Evolutionary conservation across 257 asterid genomes (phyloP).

Genomic region (Leptodermis oblonga): DNA sequence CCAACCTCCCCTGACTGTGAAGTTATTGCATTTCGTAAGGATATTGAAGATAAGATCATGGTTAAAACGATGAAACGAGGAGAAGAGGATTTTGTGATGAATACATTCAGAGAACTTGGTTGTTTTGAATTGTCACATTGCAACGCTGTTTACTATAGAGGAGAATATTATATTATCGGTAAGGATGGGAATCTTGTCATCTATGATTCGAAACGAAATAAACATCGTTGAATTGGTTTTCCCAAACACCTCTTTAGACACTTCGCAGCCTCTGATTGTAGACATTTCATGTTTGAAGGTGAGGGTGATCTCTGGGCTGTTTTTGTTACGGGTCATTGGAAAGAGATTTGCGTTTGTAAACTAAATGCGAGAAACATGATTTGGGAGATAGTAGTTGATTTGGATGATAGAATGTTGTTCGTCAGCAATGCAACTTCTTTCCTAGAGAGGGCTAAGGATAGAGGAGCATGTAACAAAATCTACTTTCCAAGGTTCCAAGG

Average conservation of each 20-base stretch:
- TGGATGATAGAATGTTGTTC: slow-evolving; percentile 16
- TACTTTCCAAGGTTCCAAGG: too few species aligned
- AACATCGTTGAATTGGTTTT: not conserved
- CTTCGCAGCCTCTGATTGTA: not conserved
- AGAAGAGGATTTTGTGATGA: not conserved
- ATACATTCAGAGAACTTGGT: too few species aligned
- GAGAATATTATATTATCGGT: not conserved
- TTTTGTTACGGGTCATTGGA: not conserved
- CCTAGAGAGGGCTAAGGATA: too few species aligned
- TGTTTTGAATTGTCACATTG: not conserved
- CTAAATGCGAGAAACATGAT: not conserved
- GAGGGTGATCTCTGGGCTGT: slow-evolving; percentile 7
- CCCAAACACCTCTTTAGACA: not conserved
- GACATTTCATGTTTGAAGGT: not conserved
- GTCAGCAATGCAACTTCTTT: not conserved
- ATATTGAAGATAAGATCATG: not conserved
- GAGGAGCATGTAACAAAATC: too few species aligned
- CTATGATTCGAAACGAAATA: not conserved
- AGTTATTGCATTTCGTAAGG: not conserved
- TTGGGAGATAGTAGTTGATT: slow-evolving; percentile 8
- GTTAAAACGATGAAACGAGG: not conserved
- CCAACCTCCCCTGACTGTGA: slow-evolving; percentile 1
- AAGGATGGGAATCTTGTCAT: not conserved
- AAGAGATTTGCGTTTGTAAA: not conserved
- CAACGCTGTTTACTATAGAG: not conserved